phyloP scores from a whole-genome alignment of 2,329 filamentous ascomycete genomes.

The Diaporthe caulivora region DNA sequence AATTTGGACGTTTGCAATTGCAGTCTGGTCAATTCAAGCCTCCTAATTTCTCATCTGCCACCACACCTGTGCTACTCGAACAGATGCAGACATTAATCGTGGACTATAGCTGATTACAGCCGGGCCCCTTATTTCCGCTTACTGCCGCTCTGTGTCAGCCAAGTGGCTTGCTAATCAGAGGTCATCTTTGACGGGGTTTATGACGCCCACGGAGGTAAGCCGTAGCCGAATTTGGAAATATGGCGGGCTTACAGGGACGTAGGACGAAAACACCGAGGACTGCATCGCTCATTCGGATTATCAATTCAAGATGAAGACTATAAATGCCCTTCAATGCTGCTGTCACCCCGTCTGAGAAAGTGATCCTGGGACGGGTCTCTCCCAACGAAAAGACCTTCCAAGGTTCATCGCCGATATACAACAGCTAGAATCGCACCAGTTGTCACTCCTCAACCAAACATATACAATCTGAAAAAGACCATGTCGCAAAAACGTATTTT shows the following conservation, averaged over 20 bases:
- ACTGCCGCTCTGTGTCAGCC: background rate
- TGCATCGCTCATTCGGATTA: background rate
- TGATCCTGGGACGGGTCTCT: no score
- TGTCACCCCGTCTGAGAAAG: background rate
- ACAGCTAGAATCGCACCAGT: no score
- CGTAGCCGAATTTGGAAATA: background rate
- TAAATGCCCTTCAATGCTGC: background rate
- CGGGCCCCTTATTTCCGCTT: background rate
- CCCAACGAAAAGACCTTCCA: no score
- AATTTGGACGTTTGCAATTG: background rate
- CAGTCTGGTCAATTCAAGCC: background rate
- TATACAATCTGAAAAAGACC: background rate
- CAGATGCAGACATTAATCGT: background rate
- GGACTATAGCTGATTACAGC: background rate
- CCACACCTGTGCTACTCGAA: fast-evolving
- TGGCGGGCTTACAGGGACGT: background rate
- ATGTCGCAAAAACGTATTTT: conserved; percentile 44
- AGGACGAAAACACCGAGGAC: conserved; percentile 3
- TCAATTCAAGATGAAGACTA: background rate
- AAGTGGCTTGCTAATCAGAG: background rate
- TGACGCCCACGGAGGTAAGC: conserved; percentile 6
- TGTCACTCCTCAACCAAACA: background rate
- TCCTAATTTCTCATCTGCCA: background rate
- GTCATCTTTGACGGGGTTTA: background rate
- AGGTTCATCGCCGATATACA: background rate